Evolutionary conservation across 345 rosid species (phyloP), one percentile per base, ranked within the genome.

Genomic region (Pelargonium nanum): DNA sequence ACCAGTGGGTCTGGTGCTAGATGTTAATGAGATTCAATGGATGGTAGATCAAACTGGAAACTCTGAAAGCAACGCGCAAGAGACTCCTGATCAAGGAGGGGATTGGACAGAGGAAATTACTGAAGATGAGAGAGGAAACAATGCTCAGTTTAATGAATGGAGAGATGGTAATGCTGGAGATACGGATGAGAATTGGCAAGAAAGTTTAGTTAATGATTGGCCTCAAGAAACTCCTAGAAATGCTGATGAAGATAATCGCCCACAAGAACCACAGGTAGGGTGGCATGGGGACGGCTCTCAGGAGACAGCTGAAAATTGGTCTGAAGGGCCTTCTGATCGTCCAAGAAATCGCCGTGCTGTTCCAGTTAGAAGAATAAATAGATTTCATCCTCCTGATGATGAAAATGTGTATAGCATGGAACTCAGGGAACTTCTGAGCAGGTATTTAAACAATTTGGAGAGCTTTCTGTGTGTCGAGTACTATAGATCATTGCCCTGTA

Each of bases 351-450:
- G 83, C 1, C 97, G 83, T 12, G 44, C 80, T 50, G 61, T 79
- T 64, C 84, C 89, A 12, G 50, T 82, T 51, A 77, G 97, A 79
- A 84, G 97, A 83, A 75, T 84, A 53, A 87, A 74, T 65, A 80
- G 97, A 80, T 94, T 94, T 68, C 97, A 86, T 68, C 96, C 86
- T 19, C 96, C 96, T 12, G 99, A 88, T 51, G 97, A 94, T 68
- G 99, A 90, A 63, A 90, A 86, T 61, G 88, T 94, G 56, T 90
- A 94, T 63, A 85, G 97, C 57, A 82, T 94, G 89, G 99, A 94
- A 72, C 96, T 94, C 62, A 84, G 99, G 62, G 97, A 94, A 72
- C 97, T 94, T 24, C 59, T 94, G 69, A 83, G 97, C 87, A 86
- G 99, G 99, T 94, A 85, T 19, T 26, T 24, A 61, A 45, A 64